A percentile compares a stretch with the other conserved stretches of the same genome.
phyloP scores from a whole-genome alignment of 2,329 filamentous ascomycete species.

The Anisogramma anomala region DNA sequence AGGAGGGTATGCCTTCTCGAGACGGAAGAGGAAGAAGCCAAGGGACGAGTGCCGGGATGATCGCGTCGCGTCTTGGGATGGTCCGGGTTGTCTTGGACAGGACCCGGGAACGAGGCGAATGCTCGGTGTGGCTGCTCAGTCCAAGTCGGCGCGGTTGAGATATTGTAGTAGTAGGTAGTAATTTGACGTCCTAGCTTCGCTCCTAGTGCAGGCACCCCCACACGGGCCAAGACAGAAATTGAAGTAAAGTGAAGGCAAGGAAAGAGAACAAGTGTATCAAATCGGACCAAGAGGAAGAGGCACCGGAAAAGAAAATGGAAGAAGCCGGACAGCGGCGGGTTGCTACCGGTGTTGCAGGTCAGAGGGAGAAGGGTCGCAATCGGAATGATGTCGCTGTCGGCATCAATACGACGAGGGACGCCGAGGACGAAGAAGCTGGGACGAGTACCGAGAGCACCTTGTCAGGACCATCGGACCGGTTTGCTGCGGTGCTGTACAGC shows the following conservation, averaged over 20 bases:
- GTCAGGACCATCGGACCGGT: conserved; percentile 4
- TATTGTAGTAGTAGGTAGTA: neutral
- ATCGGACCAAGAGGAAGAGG: neutral
- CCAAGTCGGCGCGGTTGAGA: conserved; percentile 2
- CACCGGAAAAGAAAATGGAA: neutral
- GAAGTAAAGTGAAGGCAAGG: neutral
- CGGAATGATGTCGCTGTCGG: neutral
- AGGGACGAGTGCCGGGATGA: conserved; percentile 11
- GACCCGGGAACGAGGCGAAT: conserved; percentile 4
- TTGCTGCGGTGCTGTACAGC: conserved; percentile 1
- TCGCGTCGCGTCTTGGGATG: conserved; percentile 15
- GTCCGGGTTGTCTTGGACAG: neutral
- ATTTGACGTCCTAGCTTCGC: neutral
- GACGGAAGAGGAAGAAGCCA: conserved; percentile 6
- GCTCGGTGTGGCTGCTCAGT: neutral
- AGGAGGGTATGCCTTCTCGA: conserved; percentile 6
- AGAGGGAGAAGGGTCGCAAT: neutral
- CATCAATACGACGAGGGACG: neutral
- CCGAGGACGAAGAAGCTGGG: neutral
- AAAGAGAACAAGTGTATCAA: neutral
- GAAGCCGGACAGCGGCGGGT: neutral
- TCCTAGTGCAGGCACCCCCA: no score
- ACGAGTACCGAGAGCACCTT: neutral
- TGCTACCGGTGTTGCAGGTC: neutral
- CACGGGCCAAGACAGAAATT: neutral